Evolutionary conservation across 2,329 filamentous ascomycete species (phyloP).

Genomic region (Rutstroemia sydowiana): DNA sequence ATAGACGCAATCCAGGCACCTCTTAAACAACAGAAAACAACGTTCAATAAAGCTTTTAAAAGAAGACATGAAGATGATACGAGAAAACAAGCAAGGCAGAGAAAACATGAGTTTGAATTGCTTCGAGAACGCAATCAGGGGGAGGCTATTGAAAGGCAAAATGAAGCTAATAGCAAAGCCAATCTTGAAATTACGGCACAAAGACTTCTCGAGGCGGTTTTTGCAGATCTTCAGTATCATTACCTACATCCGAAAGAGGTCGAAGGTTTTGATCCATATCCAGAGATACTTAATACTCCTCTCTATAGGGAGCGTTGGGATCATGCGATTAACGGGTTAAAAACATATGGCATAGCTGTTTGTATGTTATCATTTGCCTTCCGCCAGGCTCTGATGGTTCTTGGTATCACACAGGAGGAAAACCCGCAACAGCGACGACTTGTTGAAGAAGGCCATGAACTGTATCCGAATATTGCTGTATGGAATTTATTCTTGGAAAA

Average conservation of each 20-base stretch:
- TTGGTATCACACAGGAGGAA: not conserved
- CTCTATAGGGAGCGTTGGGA: not conserved
- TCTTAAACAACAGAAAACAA: not conserved
- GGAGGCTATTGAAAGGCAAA: not conserved
- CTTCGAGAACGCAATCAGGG: not conserved
- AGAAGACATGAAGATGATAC: slow-evolving; percentile 4
- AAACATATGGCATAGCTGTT: not conserved
- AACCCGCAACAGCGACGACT: no score
- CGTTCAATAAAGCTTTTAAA: not conserved
- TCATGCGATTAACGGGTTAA: not conserved
- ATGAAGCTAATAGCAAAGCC: not conserved
- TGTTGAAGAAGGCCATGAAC: not conserved
- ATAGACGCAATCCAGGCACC: not conserved
- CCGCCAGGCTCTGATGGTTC: not conserved
- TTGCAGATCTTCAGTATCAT: not conserved
- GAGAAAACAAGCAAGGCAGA: not conserved
- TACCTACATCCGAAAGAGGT: not conserved
- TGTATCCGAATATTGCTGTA: not conserved
- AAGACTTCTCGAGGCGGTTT: not conserved
- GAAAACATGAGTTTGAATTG: not conserved
- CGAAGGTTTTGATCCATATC: not conserved
- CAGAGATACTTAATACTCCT: not conserved
- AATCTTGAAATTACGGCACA: not conserved
- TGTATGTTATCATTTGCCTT: slow-evolving; percentile 1
- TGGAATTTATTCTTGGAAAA: not conserved